Conservation (phyloP, 1,284 basidiomycete species). For the Trichosporon faecale region DNA sequence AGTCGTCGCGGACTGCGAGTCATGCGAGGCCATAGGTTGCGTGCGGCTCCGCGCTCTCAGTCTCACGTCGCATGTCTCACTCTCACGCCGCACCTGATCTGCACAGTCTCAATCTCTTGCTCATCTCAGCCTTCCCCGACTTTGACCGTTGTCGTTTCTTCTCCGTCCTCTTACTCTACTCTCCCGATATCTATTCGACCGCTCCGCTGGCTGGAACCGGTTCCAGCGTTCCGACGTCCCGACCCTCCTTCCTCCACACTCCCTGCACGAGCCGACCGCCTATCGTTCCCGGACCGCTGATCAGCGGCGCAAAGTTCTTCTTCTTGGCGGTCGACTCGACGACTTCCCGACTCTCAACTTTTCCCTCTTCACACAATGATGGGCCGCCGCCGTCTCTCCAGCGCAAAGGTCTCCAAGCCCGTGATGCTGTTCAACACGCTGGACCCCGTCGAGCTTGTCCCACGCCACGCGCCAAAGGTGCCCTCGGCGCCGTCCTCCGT, state of each 20-base stretch:
- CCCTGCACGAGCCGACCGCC: background rate
- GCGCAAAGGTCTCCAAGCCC: background rate
- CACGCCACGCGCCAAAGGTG: background rate
- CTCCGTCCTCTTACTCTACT: background rate
- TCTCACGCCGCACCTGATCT: background rate
- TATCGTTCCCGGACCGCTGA: background rate
- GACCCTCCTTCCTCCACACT: background rate
- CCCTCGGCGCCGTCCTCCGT: background rate
- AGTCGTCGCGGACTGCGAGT: background rate
- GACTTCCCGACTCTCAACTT: background rate
- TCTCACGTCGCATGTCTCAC: background rate
- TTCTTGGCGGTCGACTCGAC: background rate
- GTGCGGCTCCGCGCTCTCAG: background rate
- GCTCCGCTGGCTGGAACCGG: too few relatives aligned
- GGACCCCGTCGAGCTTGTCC: background rate
- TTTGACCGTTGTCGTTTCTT: background rate
- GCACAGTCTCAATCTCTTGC: background rate
- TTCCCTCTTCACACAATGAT: background rate
- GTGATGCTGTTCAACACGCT: background rate
- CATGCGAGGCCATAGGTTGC: background rate
- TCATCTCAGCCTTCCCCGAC: background rate
- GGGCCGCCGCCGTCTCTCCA: background rate
- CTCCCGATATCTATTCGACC: too few relatives aligned
- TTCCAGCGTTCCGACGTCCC: background rate
- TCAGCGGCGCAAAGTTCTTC: background rate